Percentiles rank a stretch among this genome's conserved stretches.
Conservation (phyloP, 352 stramenopile genomes). For the Halophytophthora batemanensis region DNA sequence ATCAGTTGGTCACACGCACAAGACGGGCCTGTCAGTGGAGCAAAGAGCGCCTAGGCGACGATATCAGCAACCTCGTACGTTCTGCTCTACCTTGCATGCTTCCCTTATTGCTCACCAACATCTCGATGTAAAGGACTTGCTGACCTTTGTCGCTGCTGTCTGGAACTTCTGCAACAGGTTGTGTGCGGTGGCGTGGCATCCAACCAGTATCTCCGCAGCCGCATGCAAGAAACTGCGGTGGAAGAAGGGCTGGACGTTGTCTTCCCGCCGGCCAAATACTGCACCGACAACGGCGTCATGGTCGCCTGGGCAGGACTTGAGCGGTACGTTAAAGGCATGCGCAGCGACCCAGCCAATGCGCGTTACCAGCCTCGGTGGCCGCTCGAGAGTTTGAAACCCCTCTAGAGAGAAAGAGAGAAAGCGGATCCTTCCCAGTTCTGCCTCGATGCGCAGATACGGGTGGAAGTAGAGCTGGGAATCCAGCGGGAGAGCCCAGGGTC, state of each 20-base stretch:
- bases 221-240: slow-evolving; percentile 66
- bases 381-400: slow-evolving; percentile 54
- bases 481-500: neutral
- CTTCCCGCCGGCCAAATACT: slow-evolving; percentile 84
- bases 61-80: slow-evolving; percentile 77
- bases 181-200: slow-evolving; percentile 97
- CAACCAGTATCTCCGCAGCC: slow-evolving; percentile 92
- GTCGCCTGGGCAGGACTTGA: slow-evolving; percentile 93
- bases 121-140: neutral
- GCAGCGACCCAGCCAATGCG: slow-evolving; percentile 42
- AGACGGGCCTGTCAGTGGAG: slow-evolving; percentile 85
- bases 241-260: slow-evolving; percentile 45
- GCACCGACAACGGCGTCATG: slow-evolving; percentile 98
- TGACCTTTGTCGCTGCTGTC: neutral
- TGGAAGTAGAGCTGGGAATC: neutral
- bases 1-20: slow-evolving; percentile 73
- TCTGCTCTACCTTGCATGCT: neutral
- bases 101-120: neutral
- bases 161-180: slow-evolving; percentile 41
- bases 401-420: slow-evolving; percentile 21
- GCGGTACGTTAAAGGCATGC: slow-evolving; percentile 47
- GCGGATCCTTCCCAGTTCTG: slow-evolving; percentile 1
- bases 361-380: slow-evolving; percentile 79
- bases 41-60: slow-evolving; percentile 41
- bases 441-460: neutral